Evolutionary conservation across 192 early-diverging fungal species (phyloP).

Genomic region (Umbelopsis sp.): DNA sequence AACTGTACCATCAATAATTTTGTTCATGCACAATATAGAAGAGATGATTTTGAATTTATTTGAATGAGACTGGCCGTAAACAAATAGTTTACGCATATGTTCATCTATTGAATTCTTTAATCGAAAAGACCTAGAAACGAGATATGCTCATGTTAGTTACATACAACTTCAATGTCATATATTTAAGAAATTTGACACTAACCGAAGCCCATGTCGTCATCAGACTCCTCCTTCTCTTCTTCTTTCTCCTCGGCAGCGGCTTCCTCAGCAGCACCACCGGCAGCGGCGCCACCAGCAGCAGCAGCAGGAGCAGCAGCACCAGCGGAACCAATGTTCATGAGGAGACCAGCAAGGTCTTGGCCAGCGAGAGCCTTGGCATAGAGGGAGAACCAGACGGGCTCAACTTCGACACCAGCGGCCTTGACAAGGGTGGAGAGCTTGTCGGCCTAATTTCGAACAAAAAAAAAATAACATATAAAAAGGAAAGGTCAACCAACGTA

Average conservation of each 20-base stretch:
- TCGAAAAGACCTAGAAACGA: constrained; percentile 11
- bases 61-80: background rate
- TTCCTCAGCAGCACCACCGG: constrained; percentile 43
- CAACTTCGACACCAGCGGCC: constrained; percentile 88
- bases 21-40: background rate
- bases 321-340: constrained; percentile 84
- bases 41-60: background rate
- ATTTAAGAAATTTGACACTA: constrained; percentile 34
- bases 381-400: constrained; percentile 92
- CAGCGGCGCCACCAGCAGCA: constrained; percentile 40
- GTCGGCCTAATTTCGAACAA: constrained; percentile 66
- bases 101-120: background rate
- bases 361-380: constrained; percentile 98
- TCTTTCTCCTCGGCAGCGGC: constrained; percentile 52
- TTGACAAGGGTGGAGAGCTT: constrained; percentile 88
- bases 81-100: background rate
- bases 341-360: constrained; percentile 84
- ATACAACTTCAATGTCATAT: background rate
- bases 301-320: constrained; percentile 47
- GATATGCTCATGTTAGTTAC: background rate
- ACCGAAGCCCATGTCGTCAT: constrained; percentile 86
- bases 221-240: constrained; percentile 77
- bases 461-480: background rate
- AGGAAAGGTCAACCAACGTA: background rate
- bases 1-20: background rate